These are phyloP conservation scores for Pythium volutum DNA, from an alignment of 352 stramenopile species.

Conservation along the genomic window DNA sequence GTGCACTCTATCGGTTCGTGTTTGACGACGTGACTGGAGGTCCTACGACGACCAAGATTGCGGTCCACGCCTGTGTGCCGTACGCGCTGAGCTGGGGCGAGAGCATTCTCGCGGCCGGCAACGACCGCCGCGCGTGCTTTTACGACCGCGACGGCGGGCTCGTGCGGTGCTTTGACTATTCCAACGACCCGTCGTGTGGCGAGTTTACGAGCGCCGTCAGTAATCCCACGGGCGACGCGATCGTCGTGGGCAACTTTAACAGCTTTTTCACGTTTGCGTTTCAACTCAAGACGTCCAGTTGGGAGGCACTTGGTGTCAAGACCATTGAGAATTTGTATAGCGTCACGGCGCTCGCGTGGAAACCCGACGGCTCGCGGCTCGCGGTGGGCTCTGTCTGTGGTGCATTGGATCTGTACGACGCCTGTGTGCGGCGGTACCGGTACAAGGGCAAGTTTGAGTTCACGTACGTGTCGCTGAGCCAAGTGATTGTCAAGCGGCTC, in stretches of 20 bases:
- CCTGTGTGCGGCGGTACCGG: constrained; percentile 86
- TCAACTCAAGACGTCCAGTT: constrained; percentile 80
- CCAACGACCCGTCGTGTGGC: constrained; percentile 71
- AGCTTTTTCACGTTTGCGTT: constrained; percentile 90
- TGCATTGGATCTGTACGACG: constrained; percentile 90
- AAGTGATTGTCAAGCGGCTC: constrained; percentile 93
- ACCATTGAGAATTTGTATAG: constrained; percentile 92
- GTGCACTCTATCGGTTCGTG: constrained; percentile 90
- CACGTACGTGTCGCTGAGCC: constrained; percentile 92
- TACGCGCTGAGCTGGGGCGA: constrained; percentile 91
- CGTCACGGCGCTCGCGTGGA: constrained; percentile 91
- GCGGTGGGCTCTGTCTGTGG: constrained; percentile 91
- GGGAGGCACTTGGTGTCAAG: constrained; percentile 82
- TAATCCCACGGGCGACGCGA: constrained; percentile 90
- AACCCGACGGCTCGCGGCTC: constrained; percentile 86
- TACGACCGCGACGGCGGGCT: constrained; percentile 88
- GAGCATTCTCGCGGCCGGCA: constrained; percentile 89
- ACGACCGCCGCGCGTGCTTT: constrained; percentile 89
- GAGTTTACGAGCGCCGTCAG: constrained; percentile 81
- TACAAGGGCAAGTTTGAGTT: constrained; percentile 96
- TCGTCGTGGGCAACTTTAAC: constrained; percentile 94
- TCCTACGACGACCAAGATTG: constrained; percentile 83
- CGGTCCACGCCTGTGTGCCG: constrained; percentile 83
- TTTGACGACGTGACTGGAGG: constrained; percentile 87
- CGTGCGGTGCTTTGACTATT: constrained; percentile 90